Percentiles rank a stretch among this genome's conserved stretches.
These are phyloP conservation scores for Pezicula neosporulosa DNA, from an alignment of 2,329 filamentous ascomycete genomes.

Conservation along the genomic window DNA sequence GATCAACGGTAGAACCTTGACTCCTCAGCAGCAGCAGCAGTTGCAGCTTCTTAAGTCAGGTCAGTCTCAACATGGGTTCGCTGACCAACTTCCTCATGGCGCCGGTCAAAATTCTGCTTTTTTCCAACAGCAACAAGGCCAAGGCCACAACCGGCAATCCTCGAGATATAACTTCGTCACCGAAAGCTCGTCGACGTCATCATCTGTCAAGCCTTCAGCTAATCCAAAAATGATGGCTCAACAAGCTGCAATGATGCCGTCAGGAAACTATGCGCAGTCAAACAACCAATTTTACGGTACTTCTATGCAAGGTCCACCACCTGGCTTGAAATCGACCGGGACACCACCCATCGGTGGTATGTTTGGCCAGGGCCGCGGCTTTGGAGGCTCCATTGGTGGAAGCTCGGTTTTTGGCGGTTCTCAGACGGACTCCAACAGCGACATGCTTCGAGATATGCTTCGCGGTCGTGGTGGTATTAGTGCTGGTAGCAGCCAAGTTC, in stretches of 20 bases:
- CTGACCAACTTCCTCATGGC: constrained; percentile 57
- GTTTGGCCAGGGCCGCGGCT: constrained; percentile 86
- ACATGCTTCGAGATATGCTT: constrained; percentile 79
- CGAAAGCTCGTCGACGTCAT: constrained; percentile 59
- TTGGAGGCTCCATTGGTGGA: constrained; percentile 63
- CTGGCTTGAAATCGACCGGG: constrained; percentile 89
- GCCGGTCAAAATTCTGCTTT: constrained; percentile 46
- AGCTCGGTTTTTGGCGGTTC: constrained; percentile 56
- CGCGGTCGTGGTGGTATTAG: constrained; percentile 59
- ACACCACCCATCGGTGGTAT: constrained; percentile 86
- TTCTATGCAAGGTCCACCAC: constrained; percentile 88
- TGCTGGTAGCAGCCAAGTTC: constrained; percentile 64
- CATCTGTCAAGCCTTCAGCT: constrained; percentile 69
- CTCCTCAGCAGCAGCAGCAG: constrained; percentile 74
- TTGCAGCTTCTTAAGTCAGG: constrained; percentile 54
- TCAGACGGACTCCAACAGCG: constrained; percentile 70
- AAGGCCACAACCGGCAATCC: constrained; percentile 74
- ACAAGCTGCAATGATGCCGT: constrained; percentile 85
- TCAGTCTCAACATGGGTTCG: constrained; percentile 38
- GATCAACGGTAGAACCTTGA: constrained; percentile 70
- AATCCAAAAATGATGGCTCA: constrained; percentile 81
- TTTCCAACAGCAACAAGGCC: constrained; percentile 46
- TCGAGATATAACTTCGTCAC: constrained; percentile 88
- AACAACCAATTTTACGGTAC: constrained; percentile 74
- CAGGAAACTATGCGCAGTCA: constrained; percentile 44